These are phyloP conservation scores for Xerocomus spinulosus DNA, from an alignment of 768 basidiomycete genomes.

Conservation along the genomic window DNA sequence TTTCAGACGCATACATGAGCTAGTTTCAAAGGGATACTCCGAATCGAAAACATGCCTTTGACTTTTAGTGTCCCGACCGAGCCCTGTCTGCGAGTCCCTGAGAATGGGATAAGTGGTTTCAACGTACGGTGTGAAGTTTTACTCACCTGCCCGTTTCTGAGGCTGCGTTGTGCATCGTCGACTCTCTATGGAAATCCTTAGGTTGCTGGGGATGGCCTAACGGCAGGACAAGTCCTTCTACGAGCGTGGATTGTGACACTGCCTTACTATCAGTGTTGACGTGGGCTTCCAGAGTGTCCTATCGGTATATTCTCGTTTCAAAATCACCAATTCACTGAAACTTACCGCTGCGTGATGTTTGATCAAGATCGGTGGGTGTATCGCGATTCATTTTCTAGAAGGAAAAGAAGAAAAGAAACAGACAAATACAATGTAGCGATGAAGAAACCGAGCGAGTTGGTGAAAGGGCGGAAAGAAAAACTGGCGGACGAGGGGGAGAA, in stretches of 20 bases:
- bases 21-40: background rate
- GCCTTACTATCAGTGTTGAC: slow-evolving; percentile 10
- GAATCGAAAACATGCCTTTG: slow-evolving; percentile 45
- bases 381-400: slow-evolving; percentile 27
- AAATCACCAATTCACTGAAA: too few species aligned
- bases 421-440: background rate
- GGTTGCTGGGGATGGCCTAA: slow-evolving; percentile 13
- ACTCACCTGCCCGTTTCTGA: slow-evolving; percentile 13
- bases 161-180: background rate
- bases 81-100: slow-evolving; percentile 11
- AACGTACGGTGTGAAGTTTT: too few species aligned
- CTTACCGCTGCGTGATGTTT: slow-evolving; percentile 30
- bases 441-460: slow-evolving; percentile 11
- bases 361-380: slow-evolving; percentile 44
- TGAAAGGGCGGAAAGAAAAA: slow-evolving; percentile 17
- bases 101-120: slow-evolving; percentile 6
- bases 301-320: background rate
- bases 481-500: slow-evolving; percentile 14
- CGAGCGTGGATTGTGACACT: too few species aligned
- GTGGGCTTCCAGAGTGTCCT: slow-evolving; percentile 1
- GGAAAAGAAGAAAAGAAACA: slow-evolving; percentile 18
- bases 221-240: slow-evolving; percentile 1
- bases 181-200: slow-evolving; percentile 5
- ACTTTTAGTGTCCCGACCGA: slow-evolving; percentile 52
- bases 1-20: slow-evolving; percentile 27